Evolutionary conservation across 495 filamentous ascomycete genomes (phyloP), one percentile per base, ranked within the genome.

Genomic region (Aspergillus cristatus): DNA sequence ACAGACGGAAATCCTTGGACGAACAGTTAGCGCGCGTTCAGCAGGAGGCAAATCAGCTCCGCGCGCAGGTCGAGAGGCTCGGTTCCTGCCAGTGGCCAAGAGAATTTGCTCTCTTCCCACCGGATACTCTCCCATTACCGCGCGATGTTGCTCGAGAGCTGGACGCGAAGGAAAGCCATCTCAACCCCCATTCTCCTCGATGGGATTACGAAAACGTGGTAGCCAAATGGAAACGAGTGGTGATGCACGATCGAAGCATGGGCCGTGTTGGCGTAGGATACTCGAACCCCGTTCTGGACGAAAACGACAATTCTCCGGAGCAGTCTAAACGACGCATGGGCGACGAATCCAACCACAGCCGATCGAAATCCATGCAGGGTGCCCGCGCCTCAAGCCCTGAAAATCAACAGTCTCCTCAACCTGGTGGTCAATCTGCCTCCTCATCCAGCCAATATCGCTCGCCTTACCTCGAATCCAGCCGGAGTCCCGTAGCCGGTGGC

Each of bases 21-120:
- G 67, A 74, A 12, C 64, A 68, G 22, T 72, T 87, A 16, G 77
- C 79, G 14, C 53, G 67, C 7, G 68, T 78, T 2, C 72, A 76
- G 33, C 79, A 84, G 49, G 82, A 93, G 53, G 78, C 79, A 15
- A 74, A 74, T 26, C 78, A 87, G 48, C 71, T 91, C 14, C 80
- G 77, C 37, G 58, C 65, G 0, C 80, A 86, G 50, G 68, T 86
- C 14, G 79, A 86, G 33, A 72, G 79, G 14, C 60, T 88, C 3
- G 78, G 71, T 29, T 69, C 74, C 14, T 71, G 76, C 37, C 78
- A 86, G 48, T 78, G 83, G 50, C 80, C 82, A 6, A 68, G 77
- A 5, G 82, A 89, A 46, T 84, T 83, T 49, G 72, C 73, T 15
- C 63, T 81, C n/a, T 64, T 73, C 22, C 73, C 76, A 1, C 78